Evolutionary conservation across 192 early-diverging fungal species (phyloP).

Genomic region (Glomus cerebriforme): DNA sequence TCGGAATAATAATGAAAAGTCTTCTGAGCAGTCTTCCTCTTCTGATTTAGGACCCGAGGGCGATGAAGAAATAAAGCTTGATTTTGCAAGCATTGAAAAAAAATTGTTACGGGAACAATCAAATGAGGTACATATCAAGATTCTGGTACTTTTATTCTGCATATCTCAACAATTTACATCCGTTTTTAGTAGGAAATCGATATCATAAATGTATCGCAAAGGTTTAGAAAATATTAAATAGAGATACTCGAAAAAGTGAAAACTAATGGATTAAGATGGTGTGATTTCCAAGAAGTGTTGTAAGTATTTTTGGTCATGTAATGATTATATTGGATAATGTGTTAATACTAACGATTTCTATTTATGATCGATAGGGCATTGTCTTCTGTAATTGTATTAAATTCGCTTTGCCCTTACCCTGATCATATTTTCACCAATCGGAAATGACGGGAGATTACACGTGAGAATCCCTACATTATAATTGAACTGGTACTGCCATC

Average conservation of each 20-base stretch:
- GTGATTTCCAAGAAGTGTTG: constrained; percentile 29
- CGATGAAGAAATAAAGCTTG: constrained; percentile 31
- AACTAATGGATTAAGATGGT: constrained; percentile 22
- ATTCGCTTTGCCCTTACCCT: constrained; percentile 4
- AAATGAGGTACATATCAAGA: constrained; percentile 31
- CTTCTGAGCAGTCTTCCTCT: too few relatives aligned
- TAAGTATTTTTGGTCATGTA: constrained; percentile 26
- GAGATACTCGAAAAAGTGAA: constrained; percentile 32
- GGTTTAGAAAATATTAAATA: constrained; percentile 33
- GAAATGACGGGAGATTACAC: background rate
- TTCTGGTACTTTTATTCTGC: constrained; percentile 28
- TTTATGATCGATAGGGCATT: background rate
- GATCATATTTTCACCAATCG: background rate
- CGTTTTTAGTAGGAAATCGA: constrained; percentile 31
- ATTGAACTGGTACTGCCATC: background rate
- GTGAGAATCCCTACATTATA: constrained; percentile 5
- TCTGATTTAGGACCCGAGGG: constrained; percentile 16
- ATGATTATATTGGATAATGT: background rate
- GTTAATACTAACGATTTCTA: background rate
- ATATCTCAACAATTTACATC: constrained; percentile 10
- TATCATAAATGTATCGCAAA: constrained; percentile 27
- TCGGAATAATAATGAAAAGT: too few relatives aligned
- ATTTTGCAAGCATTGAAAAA: constrained; percentile 26
- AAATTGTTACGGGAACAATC: constrained; percentile 17
- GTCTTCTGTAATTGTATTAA: constrained; percentile 4